Conservation (phyloP, 768 basidiomycete species). For the Termitomyces sp. region DNA sequence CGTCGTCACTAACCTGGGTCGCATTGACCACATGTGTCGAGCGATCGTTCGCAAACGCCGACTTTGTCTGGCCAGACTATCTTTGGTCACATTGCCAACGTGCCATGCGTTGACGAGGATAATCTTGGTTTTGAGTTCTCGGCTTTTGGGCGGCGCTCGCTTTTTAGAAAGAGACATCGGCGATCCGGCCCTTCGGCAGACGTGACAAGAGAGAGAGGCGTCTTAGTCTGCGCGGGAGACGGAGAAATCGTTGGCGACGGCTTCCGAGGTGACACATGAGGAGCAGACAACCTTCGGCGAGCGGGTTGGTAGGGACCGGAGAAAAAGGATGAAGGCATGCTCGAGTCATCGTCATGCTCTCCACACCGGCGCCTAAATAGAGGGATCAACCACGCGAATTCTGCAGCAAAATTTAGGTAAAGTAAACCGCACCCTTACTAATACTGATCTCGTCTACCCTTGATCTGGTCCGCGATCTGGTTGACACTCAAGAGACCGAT, state of each 20-base stretch:
- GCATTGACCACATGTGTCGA: conserved; percentile 81
- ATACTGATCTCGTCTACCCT: too few relatives aligned
- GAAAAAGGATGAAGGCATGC: conserved; percentile 53
- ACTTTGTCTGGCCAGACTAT: conserved; percentile 78
- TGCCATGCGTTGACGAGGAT: conserved; percentile 50
- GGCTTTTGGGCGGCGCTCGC: conserved; percentile 76
- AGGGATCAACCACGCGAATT: background rate
- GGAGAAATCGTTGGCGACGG: conserved; percentile 74
- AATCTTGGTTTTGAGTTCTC: conserved; percentile 82
- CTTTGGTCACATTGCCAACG: conserved; percentile 39
- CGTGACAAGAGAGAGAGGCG: conserved; percentile 19
- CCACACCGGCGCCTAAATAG: conserved; percentile 74
- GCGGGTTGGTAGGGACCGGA: conserved; percentile 61
- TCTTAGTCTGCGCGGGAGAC: conserved; percentile 78
- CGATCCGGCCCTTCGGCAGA: conserved; percentile 35
- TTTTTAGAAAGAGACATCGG: conserved; percentile 80
- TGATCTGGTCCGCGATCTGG: too few relatives aligned
- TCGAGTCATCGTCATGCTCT: conserved; percentile 74
- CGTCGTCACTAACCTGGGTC: conserved; percentile 89
- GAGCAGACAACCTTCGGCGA: conserved; percentile 76
- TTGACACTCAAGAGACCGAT: too few relatives aligned
- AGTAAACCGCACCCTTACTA: too few relatives aligned
- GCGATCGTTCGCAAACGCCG: conserved; percentile 76
- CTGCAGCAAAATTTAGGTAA: background rate
- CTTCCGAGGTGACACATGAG: conserved; percentile 95